Evolutionary conservation across 2,329 filamentous ascomycete genomes (phyloP).

Genomic region (Penicillium oxalicum): DNA sequence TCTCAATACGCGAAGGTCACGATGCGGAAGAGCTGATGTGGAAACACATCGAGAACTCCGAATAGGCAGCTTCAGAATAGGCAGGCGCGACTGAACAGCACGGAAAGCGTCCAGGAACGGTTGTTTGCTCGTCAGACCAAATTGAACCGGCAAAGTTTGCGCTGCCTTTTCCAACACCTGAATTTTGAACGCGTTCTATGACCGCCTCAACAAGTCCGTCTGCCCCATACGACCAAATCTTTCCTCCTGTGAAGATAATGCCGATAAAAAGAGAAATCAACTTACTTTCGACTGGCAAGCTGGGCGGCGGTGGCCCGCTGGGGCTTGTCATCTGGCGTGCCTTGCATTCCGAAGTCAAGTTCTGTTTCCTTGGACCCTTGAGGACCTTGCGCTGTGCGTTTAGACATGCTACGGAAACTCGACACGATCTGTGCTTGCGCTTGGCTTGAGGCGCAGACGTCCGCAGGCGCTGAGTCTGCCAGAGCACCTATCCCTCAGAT

Average conservation of each 20-base stretch:
- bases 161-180: too few species aligned
- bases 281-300: slow-evolving; percentile 51
- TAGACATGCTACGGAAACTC: slow-evolving; percentile 30
- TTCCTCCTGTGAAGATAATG: not conserved
- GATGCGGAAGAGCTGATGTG: not conserved
- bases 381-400: slow-evolving; percentile 33
- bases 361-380: slow-evolving; percentile 32
- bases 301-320: slow-evolving; percentile 51
- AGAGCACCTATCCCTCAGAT: slow-evolving; percentile 3
- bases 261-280: slow-evolving; percentile 18
- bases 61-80: not conserved
- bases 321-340: slow-evolving; percentile 41
- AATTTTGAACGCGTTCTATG: too few species aligned
- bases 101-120: too few species aligned
- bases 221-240: not conserved
- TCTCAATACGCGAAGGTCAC: too few species aligned
- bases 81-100: too few species aligned
- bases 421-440: slow-evolving; percentile 1
- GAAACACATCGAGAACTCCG: not conserved
- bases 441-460: slow-evolving; percentile 1
- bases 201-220: not conserved
- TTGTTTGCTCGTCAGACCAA: too few species aligned
- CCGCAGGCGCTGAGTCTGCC: slow-evolving; percentile 1
- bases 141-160: too few species aligned
- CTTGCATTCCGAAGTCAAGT: slow-evolving; percentile 33